Base-by-base conservation (phyloP, 257 asterid species). In the Solanum commersonii region DNA sequence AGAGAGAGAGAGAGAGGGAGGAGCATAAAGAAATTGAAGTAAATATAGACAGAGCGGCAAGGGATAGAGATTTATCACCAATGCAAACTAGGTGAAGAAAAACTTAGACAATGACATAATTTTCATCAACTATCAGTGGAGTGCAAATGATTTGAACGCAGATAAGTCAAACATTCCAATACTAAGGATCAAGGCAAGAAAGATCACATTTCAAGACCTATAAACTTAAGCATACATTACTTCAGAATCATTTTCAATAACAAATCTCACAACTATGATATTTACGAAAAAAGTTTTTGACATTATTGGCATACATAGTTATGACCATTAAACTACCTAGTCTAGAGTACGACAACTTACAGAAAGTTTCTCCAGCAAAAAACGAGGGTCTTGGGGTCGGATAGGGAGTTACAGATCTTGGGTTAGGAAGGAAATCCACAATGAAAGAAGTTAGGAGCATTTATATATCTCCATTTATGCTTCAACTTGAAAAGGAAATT, bases 381-480 rank as follows among this genome's bases (percentile, higher is more conserved):
- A 52, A 10, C 0, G 10, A 0, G n/a, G 63, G n/a, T 18, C 23
- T 52, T 16, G 0, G 9, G 23, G n/a, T 52, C 2, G 4, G 10
- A 18, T 52, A 1, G 63, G 63, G 63, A 52, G n/a, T 52, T 16
- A 52, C 1, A 52, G 1, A 52, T 52, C 63, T 6, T 1, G 23
- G n/a, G n/a, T 52, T 52, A 52, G 10, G 10, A 52, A 16, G 23
- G 4, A 52, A 16, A 6, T 52, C 23, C n/a, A 52, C 4, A 52
- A 52, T 52, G 10, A 52, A 52, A 1, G 10, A 6, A 10, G 23
- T 16, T 1, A 52, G 4, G 63, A 16, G 10, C n/a, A 4, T 52
- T 6, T 16, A 23, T 16, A 52, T 52, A 18, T 15, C 63, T 52
- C 63, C 10, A 16, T 3, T 18, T 52, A 6, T 18, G 0, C 10